Percentiles rank a stretch among this genome's conserved stretches.
Conservation (phyloP, 1,284 basidiomycete species). For the Moesziomyces parantarcticus region DNA sequence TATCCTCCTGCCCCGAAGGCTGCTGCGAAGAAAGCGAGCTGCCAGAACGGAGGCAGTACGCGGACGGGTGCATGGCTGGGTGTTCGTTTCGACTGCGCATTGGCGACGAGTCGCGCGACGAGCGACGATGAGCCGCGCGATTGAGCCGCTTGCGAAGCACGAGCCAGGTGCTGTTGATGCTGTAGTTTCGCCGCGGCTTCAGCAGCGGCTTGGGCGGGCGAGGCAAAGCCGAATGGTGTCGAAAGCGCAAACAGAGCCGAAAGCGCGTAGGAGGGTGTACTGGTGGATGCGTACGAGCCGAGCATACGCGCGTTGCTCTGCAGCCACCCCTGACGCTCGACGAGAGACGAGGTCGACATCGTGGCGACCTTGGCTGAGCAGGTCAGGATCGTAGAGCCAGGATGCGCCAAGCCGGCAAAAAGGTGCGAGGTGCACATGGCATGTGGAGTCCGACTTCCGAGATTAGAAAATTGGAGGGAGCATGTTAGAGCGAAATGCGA, state of each 20-base stretch:
- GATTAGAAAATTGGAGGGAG: no score
- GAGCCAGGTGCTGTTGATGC: constrained; percentile 28
- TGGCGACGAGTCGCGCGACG: constrained; percentile 34
- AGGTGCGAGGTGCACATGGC: no score
- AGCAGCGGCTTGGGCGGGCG: constrained; percentile 39
- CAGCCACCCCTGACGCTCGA: constrained; percentile 19
- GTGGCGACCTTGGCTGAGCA: no score
- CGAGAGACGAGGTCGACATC: no score
- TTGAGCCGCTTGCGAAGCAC: constrained; percentile 8
- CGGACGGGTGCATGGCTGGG: constrained; percentile 19
- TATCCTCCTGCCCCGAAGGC: constrained; percentile 61
- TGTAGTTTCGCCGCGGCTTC: constrained; percentile 31
- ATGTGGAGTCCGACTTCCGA: no score
- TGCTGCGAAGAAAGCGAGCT: constrained; percentile 54
- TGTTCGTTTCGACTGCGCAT: constrained; percentile 15
- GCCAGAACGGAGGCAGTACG: constrained; percentile 60
- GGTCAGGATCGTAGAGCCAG: no score
- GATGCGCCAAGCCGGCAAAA: no score
- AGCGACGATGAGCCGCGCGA: constrained; percentile 15
- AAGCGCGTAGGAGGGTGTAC: constrained; percentile 48
- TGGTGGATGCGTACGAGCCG: constrained; percentile 34
- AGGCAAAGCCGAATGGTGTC: constrained; percentile 54
- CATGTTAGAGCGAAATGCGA: no score
- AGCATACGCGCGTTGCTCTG: constrained; percentile 22
- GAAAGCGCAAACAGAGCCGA: constrained; percentile 48